Conservation (phyloP, 2,329 filamentous ascomycete genomes). For the Nothopassalora personata region DNA sequence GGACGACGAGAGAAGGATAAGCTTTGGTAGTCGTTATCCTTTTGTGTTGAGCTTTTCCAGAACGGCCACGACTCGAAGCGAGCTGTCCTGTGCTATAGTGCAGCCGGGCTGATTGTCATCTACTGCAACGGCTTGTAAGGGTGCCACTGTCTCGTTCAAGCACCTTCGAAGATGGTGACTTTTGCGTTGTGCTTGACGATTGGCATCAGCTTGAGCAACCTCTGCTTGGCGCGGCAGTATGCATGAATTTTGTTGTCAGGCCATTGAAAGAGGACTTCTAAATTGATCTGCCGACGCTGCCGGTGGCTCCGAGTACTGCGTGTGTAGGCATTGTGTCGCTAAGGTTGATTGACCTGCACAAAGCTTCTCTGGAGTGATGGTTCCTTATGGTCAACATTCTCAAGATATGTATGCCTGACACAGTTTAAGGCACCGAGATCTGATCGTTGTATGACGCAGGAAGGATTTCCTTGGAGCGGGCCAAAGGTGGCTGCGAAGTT, state of each 20-base stretch:
- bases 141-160: constrained; percentile 36
- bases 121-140: constrained; percentile 15
- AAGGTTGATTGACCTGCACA: no score
- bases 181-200: constrained; percentile 28
- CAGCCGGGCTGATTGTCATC: constrained; percentile 33
- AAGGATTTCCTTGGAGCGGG: no score
- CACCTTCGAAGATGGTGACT: constrained; percentile 39
- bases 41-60: constrained; percentile 34
- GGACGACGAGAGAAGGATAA: constrained; percentile 43
- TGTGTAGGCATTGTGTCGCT: constrained; percentile 8
- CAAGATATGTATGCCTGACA: no score
- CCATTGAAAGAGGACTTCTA: constrained; percentile 36
- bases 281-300: constrained; percentile 42
- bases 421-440: no score
- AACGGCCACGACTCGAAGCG: constrained; percentile 34
- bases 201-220: constrained; percentile 36
- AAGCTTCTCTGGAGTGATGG: no score
- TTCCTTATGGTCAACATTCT: no score
- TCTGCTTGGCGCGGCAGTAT: constrained; percentile 42
- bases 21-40: constrained; percentile 26
- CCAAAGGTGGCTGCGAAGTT: no score
- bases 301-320: constrained; percentile 26
- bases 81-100: constrained; percentile 32
- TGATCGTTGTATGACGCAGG: no score
- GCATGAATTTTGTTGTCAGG: constrained; percentile 35